Conservation (phyloP, 78 protist species). For the Dictyostelium discoideum region dicty_2.7 NC_007091.3:59501-60000, state of each 20-base stretch:
- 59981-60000: no score
- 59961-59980: no score
- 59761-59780: neutral
- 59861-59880: neutral
- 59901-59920: neutral
- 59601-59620: neutral
- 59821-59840: neutral
- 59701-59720: neutral
- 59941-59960: no score
- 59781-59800: neutral
- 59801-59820: neutral
- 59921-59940: neutral
- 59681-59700: no score
- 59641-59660: neutral
- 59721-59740: conserved; percentile 8
- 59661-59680: neutral
- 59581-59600: neutral
- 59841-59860: neutral
- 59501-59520: neutral
- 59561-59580: neutral
- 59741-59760: neutral
- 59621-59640: neutral
- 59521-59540: neutral
- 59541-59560: neutral
- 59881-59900: neutral